Evolutionary conservation across 257 asterid species (phyloP).

Genomic region (Vinca minor): DNA sequence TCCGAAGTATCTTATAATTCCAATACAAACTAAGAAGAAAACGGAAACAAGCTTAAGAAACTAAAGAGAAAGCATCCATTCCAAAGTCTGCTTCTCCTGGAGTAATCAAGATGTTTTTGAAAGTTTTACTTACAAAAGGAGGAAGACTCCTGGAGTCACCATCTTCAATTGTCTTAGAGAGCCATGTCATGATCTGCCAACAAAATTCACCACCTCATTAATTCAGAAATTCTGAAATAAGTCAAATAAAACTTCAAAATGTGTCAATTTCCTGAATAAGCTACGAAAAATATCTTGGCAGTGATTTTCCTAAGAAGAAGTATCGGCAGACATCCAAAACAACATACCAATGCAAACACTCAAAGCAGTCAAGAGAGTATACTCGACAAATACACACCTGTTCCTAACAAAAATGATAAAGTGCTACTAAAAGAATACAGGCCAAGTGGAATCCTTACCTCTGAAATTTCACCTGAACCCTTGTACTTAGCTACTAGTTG

Average conservation of each 20-base stretch:
- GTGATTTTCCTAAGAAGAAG: not conserved
- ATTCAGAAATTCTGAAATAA: conserved; percentile 2
- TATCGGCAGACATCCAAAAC: not conserved
- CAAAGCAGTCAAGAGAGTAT: not conserved
- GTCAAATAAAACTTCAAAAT: conserved; percentile 6
- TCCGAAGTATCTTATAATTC: not conserved
- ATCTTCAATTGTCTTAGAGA: conserved; percentile 67
- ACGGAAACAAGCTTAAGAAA: not conserved
- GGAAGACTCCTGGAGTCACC: conserved; percentile 89
- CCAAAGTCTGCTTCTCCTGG: not conserved
- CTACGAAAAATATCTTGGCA: not conserved
- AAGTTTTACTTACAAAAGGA: conserved; percentile 62
- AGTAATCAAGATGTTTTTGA: not conserved
- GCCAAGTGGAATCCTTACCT: conserved; percentile 37
- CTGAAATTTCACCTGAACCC: conserved; percentile 62
- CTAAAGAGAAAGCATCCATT: not conserved
- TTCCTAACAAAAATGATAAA: not conserved
- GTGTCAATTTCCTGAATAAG: not conserved
- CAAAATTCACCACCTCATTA: conserved; percentile 14
- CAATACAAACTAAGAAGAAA: not conserved
- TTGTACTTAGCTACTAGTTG: conserved; percentile 88
- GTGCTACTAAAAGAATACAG: not conserved
- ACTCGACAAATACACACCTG: too few species aligned
- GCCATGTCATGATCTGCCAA: conserved; percentile 73
- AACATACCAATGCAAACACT: not conserved